Conservation (phyloP, 2,329 filamentous ascomycete genomes). For the Pseudovirgaria hyperparasitica region DNA sequence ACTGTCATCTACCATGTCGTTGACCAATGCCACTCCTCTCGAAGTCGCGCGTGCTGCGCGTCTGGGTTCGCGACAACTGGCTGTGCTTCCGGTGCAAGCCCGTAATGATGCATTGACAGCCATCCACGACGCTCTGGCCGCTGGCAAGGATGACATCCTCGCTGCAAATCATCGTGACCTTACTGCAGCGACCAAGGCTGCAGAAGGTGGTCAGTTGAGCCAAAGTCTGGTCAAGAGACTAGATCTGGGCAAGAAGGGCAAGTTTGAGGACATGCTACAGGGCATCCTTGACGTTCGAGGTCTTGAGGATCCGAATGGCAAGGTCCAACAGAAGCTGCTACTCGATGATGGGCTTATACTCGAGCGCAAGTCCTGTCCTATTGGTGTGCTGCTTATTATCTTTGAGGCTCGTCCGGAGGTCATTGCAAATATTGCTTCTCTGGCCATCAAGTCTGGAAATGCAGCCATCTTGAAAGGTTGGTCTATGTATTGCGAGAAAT, state of each 20-base stretch:
- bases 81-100: slow-evolving; percentile 59
- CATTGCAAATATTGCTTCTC: slow-evolving; percentile 91
- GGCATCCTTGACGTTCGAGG: slow-evolving; percentile 80
- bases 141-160: slow-evolving; percentile 62
- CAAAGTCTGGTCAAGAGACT: slow-evolving; percentile 77
- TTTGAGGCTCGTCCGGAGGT: slow-evolving; percentile 97
- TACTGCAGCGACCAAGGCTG: slow-evolving; percentile 58
- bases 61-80: slow-evolving; percentile 67
- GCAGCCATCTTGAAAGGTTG: slow-evolving; percentile 79
- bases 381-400: slow-evolving; percentile 95
- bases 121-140: slow-evolving; percentile 64
- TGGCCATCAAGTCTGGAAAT: slow-evolving; percentile 95
- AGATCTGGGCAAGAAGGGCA: slow-evolving; percentile 74
- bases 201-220: slow-evolving; percentile 62
- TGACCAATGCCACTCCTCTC: slow-evolving; percentile 70
- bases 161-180: slow-evolving; percentile 80
- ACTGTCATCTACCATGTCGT: slow-evolving; percentile 51
- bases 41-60: slow-evolving; percentile 70
- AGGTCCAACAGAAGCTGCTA: slow-evolving; percentile 54
- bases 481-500: background rate
- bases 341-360: slow-evolving; percentile 78
- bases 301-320: slow-evolving; percentile 63
- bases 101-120: slow-evolving; percentile 77
- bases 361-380: slow-evolving; percentile 83
- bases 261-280: slow-evolving; percentile 96